These are phyloP conservation scores for Ceratocystis cubensis DNA, from an alignment of 2,329 filamentous ascomycete species.

Conservation along the genomic window DNA sequence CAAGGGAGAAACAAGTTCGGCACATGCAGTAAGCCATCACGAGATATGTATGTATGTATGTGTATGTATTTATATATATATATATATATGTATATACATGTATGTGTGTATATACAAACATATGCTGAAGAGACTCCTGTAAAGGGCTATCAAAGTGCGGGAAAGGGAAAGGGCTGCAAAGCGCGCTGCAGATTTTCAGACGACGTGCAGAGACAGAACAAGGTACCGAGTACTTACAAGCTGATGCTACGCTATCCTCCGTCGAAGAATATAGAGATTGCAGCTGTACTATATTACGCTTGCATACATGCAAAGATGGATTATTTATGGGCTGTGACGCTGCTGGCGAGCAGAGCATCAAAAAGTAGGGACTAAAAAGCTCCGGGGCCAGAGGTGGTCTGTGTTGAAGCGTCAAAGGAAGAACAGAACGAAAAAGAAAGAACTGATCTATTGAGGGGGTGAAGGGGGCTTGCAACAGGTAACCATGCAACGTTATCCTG, in stretches of 20 bases:
- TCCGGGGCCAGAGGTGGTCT: neutral
- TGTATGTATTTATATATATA: neutral
- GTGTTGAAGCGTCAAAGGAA: slow-evolving; percentile 1
- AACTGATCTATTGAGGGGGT: neutral
- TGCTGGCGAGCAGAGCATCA: neutral
- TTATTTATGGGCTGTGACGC: too few relatives aligned
- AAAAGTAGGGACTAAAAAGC: slow-evolving; percentile 3
- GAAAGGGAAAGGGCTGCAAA: neutral
- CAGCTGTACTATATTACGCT: neutral
- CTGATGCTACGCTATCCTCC: neutral
- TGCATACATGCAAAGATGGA: too few relatives aligned
- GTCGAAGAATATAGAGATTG: neutral
- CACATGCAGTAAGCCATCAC: neutral
- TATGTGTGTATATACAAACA: too few relatives aligned
- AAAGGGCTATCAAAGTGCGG: neutral
- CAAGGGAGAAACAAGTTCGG: neutral
- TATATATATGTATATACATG: neutral
- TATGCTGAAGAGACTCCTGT: too few relatives aligned
- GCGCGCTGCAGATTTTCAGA: neutral
- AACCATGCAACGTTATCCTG: neutral
- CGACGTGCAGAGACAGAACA: neutral
- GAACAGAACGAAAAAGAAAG: neutral
- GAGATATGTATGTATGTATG: neutral
- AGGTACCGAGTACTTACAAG: neutral
- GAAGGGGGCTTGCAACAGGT: neutral